Evolutionary conservation across 495 filamentous ascomycete genomes (phyloP).

Genomic region (Cercophora newfieldiana): DNA sequence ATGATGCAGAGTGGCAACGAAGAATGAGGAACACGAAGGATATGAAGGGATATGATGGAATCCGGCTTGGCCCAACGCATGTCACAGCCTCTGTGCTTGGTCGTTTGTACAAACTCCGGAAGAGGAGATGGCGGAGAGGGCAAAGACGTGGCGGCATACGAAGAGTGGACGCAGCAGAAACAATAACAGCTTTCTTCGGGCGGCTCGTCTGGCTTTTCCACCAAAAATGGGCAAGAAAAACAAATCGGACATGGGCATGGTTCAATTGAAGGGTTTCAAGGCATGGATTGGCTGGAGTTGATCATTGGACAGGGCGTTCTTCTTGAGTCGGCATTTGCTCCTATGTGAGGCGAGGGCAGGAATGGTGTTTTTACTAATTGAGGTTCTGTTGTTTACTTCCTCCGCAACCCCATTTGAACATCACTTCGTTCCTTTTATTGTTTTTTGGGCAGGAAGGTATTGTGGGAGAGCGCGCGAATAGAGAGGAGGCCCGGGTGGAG

Average conservation of each 20-base stretch:
- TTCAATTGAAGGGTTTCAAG: background rate
- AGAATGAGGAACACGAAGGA: slow-evolving; percentile 1
- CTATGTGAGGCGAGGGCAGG: background rate
- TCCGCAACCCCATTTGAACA: background rate
- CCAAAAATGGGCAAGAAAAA: slow-evolving; percentile 2
- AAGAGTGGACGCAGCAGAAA: background rate
- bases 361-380: background rate
- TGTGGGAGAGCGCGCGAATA: background rate
- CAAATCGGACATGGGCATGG: slow-evolving; percentile 3
- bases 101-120: background rate
- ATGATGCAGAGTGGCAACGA: slow-evolving; percentile 4
- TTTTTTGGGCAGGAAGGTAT: background rate
- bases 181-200: background rate
- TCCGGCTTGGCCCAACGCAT: background rate
- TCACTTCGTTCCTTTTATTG: background rate
- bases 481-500: background rate
- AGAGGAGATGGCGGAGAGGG: background rate
- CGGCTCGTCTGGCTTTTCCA: slow-evolving; percentile 10
- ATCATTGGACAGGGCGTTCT: background rate
- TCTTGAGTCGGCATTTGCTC: background rate
- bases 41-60: slow-evolving; percentile 12
- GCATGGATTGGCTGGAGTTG: background rate
- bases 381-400: background rate
- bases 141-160: background rate
- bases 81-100: background rate